Base-by-base conservation (phyloP, 805 yeast genomes). In the Suhomyces emberorum region DNA sequence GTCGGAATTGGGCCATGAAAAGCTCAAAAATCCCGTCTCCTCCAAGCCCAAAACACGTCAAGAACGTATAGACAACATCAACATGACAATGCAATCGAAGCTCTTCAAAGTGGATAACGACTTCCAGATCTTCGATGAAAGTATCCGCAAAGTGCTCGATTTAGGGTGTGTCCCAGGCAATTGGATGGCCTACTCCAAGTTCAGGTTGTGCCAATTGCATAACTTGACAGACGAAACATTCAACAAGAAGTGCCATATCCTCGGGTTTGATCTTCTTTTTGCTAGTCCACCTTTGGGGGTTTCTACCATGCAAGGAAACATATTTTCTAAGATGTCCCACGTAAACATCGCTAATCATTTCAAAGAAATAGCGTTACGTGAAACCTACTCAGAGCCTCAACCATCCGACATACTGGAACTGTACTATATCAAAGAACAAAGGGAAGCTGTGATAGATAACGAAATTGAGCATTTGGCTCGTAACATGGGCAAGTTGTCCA, bases 221-320 rank as follows among this genome's bases (percentile, higher is more conserved):
- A 44, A 38, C 61, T 19, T 63, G 4, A 54, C 50, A 4, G 60
- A 53, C 12, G 57, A 51, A 7, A 40, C 57, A 7, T 53, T 64
- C 32, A 38, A 53, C 32, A 35, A 44, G 17, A 60, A 52, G 24
- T 66, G 72, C 44, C 58, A 59, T 24, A 45, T 68, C 4, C 32
- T 66, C 17, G 72, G 71, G 19, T 51, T 63, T 37, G 74, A 93
- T 60, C 69, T 93, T 22, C 67, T 91, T 15, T 83, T 86, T 6
- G 76, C 81, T 35, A 70, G 73, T 12, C 96, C 97, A 0, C 95
- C 96, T 0, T 51, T 54, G 3, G 96, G 97, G 1, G 86, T 83
- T 0, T 74, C 83, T 7, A 64, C 89, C 0, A 71, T 89, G 35
- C 98, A 93, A 54, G 98, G 95, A 1, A 87, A 89, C 52, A 83